phyloP scores from a whole-genome alignment of 2,329 filamentous ascomycete genomes.

The Alternaria burnsii region DNA sequence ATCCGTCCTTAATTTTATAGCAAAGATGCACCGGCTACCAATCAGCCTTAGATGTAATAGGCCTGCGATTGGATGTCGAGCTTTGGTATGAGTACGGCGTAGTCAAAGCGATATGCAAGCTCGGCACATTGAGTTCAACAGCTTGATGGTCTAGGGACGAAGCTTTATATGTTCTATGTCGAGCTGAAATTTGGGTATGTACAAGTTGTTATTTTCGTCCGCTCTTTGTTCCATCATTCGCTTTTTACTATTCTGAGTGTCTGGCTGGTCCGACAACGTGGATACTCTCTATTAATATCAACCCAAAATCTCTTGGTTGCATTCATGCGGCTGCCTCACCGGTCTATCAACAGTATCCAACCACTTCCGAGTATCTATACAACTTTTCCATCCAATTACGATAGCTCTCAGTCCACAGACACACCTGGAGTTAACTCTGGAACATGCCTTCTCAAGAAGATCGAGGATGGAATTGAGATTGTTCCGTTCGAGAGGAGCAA shows the following conservation, averaged over 20 bases:
- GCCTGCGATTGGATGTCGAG: constrained; percentile 22
- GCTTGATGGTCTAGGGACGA: neutral
- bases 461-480: constrained; percentile 43
- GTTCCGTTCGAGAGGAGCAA: constrained; percentile 42
- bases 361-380: constrained; percentile 42
- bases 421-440: constrained; percentile 21
- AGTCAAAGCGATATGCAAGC: constrained; percentile 14
- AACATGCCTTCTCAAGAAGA: constrained; percentile 20
- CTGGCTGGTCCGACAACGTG: constrained; percentile 23
- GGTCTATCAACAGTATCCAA: constrained; percentile 34
- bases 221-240: constrained; percentile 19
- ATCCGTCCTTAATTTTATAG: constrained; percentile 16
- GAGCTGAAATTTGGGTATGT: constrained; percentile 15
- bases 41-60: neutral
- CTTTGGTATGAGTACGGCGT: constrained; percentile 25
- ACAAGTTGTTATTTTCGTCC: constrained; percentile 28
- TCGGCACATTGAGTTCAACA: constrained; percentile 4
- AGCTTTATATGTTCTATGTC: constrained; percentile 22
- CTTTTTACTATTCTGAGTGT: constrained; percentile 8
- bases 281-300: neutral
- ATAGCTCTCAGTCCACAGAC: constrained; percentile 10
- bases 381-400: constrained; percentile 27
- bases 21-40: neutral
- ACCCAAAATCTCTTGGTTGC: neutral
- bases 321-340: constrained; percentile 38